Percentiles rank a stretch among this genome's conserved stretches.
These are phyloP conservation scores for Oenanthe sinensis DNA, from an alignment of 129 eudicot genomes.

Conservation along the genomic window DNA sequence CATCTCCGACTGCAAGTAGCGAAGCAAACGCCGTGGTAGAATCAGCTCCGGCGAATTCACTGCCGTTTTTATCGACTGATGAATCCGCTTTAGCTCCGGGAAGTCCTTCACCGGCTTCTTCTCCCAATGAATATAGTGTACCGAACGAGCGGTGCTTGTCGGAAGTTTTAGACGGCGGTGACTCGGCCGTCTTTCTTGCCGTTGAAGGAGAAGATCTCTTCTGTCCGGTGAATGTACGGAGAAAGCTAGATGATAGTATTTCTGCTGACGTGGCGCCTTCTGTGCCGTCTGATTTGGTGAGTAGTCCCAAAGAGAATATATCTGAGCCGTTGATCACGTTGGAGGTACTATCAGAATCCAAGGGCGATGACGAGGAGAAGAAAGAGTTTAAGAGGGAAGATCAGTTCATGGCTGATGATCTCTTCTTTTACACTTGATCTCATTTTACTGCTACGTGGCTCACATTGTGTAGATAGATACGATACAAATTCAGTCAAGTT, in stretches of 20 bases:
- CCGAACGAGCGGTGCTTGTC: neutral
- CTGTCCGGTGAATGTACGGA: conserved; percentile 16
- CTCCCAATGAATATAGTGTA: neutral
- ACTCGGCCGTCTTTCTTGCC: conserved; percentile 2
- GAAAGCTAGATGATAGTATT: neutral
- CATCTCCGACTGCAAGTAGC: neutral
- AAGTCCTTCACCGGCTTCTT: neutral
- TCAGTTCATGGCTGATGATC: conserved; percentile 19
- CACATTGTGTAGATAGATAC: neutral
- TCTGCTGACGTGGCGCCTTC: conserved; percentile 10
- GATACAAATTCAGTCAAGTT: neutral
- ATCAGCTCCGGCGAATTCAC: neutral
- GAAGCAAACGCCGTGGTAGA: neutral
- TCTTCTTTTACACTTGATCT: conserved; percentile 19
- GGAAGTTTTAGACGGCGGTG: neutral
- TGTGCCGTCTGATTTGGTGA: conserved; percentile 3
- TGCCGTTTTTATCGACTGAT: neutral
- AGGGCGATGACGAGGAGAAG: neutral
- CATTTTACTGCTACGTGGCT: conserved; percentile 1
- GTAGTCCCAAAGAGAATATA: too few relatives aligned
- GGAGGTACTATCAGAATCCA: neutral
- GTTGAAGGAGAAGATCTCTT: conserved; percentile 25
- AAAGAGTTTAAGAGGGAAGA: neutral
- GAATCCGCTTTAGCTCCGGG: neutral
- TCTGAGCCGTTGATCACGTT: neutral